phyloP scores from a whole-genome alignment of 768 basidiomycete species.

The Leccinum variicolor region DNA sequence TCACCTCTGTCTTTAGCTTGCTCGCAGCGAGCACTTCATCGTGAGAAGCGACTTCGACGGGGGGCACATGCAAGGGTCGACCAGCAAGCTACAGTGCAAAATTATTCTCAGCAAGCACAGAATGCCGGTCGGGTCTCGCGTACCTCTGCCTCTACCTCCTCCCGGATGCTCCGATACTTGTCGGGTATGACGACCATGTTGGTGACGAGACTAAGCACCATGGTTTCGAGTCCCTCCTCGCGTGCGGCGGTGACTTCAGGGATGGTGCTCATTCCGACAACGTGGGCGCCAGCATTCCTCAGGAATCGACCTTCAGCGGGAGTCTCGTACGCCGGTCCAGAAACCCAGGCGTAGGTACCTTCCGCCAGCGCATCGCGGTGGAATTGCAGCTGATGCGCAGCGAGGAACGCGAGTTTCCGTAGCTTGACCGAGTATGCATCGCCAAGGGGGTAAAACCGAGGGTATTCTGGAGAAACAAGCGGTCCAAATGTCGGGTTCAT shows the following conservation, averaged over 20 bases:
- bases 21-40: constrained; percentile 74
- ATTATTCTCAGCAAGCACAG: neutral
- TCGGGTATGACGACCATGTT: constrained; percentile 79
- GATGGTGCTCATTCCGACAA: constrained; percentile 94
- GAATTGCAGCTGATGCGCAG: constrained; percentile 60
- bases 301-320: constrained; percentile 83
- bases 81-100: constrained; percentile 53
- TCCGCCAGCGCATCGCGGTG: constrained; percentile 60
- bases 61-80: constrained; percentile 39
- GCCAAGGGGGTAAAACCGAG: constrained; percentile 82
- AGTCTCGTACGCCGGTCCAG: constrained; percentile 88
- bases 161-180: constrained; percentile 62
- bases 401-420: constrained; percentile 69
- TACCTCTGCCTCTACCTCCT: constrained; percentile 78
- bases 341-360: constrained; percentile 88
- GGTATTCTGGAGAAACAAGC: constrained; percentile 49
- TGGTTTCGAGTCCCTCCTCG: constrained; percentile 70
- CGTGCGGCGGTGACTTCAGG: constrained; percentile 83
- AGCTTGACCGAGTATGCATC: constrained; percentile 75
- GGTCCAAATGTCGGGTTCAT: constrained; percentile 81
- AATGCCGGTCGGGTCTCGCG: constrained; percentile 11
- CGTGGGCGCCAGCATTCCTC: constrained; percentile 71
- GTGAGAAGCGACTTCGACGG: constrained; percentile 59
- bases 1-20: constrained; percentile 62
- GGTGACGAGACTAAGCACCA: constrained; percentile 82